These are phyloP conservation scores for Tolypocladium amazonense DNA, from an alignment of 2,329 filamentous ascomycete genomes.

Conservation along the genomic window DNA sequence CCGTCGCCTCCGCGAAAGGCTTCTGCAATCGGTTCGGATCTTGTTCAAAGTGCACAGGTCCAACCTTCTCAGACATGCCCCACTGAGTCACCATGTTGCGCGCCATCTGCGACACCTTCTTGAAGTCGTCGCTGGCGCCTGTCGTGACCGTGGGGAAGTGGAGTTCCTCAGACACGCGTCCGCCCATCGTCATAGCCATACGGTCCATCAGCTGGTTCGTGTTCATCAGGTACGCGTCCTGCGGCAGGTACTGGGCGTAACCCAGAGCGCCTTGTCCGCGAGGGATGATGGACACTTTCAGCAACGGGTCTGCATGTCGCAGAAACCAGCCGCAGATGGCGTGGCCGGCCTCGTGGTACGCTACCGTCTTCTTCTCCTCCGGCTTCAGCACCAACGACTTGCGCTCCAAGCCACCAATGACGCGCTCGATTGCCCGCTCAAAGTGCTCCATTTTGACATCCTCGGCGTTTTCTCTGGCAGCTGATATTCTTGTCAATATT, in stretches of 20 bases:
- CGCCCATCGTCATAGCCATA: constrained; percentile 98
- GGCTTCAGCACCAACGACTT: constrained; percentile 91
- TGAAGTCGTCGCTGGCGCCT: constrained; percentile 93
- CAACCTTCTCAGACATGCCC: constrained; percentile 94
- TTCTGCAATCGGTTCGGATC: constrained; percentile 77
- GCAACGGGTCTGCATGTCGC: constrained; percentile 86
- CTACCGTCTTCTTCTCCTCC: constrained; percentile 89
- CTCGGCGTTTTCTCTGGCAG: constrained; percentile 71
- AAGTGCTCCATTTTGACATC: constrained; percentile 84
- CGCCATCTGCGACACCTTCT: constrained; percentile 94
- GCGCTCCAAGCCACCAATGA: constrained; percentile 93
- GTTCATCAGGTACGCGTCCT: constrained; percentile 92
- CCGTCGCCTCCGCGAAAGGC: constrained; percentile 91
- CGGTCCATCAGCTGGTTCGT: constrained; percentile 95
- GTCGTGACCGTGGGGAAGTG: constrained; percentile 96
- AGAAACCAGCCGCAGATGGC: constrained; percentile 99
- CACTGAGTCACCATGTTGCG: constrained; percentile 98
- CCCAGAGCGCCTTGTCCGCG: constrained; percentile 88
- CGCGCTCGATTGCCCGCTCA: constrained; percentile 94
- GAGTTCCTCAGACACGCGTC: constrained; percentile 88
- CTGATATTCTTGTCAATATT: constrained; percentile 31
- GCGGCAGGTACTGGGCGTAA: constrained; percentile 94
- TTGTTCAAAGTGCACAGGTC: constrained; percentile 83
- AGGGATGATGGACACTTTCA: constrained; percentile 98
- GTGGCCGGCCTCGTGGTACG: constrained; percentile 96